These are phyloP conservation scores for Leccinum imitatum DNA, from an alignment of 768 basidiomycete species.

Conservation along the genomic window DNA sequence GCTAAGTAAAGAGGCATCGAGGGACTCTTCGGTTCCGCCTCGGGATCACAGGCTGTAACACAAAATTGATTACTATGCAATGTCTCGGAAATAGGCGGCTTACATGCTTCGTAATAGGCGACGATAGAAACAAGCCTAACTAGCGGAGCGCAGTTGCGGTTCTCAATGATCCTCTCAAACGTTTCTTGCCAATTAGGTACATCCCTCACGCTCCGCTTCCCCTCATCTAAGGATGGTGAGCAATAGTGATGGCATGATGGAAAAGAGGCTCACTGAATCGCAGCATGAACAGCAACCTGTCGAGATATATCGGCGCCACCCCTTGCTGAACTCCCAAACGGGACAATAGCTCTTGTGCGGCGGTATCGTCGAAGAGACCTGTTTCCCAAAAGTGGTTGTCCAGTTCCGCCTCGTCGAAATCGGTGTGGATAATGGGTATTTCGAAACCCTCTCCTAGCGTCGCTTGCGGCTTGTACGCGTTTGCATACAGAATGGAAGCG, in stretches of 20 bases:
- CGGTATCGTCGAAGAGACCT: not conserved
- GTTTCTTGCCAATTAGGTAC: not conserved
- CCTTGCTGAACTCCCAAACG: not conserved
- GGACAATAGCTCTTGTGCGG: not conserved
- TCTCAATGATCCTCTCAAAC: not conserved
- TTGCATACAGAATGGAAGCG: not conserved
- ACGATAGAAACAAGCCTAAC: not conserved
- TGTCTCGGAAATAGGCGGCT: not conserved
- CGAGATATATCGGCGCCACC: not conserved
- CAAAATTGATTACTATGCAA: not conserved
- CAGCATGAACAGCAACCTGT: not conserved
- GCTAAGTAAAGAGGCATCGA: no score
- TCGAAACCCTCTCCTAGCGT: not conserved
- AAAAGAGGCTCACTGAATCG: not conserved
- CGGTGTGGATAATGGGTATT: not conserved
- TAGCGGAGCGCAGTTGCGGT: not conserved
- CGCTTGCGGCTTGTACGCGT: not conserved
- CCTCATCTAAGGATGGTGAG: not conserved
- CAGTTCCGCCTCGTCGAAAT: not conserved
- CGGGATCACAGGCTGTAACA: not conserved
- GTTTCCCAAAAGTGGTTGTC: not conserved
- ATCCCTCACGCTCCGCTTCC: not conserved
- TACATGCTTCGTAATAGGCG: not conserved
- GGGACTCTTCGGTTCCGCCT: not conserved
- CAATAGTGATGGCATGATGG: not conserved